Evolutionary conservation across 768 basidiomycete genomes (phyloP).

Genomic region (Leccinum obscurum): DNA sequence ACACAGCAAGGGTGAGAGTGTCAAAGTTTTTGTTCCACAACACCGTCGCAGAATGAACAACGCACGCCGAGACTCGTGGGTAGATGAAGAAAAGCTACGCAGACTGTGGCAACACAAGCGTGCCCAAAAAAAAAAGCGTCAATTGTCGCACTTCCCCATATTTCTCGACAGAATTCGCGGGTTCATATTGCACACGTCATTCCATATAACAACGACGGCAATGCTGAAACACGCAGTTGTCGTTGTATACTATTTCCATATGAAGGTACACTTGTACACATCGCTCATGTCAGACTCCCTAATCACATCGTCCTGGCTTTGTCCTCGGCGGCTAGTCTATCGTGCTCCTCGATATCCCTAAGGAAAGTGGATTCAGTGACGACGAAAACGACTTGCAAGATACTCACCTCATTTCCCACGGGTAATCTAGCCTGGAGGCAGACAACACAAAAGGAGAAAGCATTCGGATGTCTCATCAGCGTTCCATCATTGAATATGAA

Average conservation of each 20-base stretch:
- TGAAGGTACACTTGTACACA: neutral
- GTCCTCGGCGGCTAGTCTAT: conserved; percentile 55
- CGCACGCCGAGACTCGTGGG: neutral
- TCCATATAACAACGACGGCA: neutral
- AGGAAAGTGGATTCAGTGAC: neutral
- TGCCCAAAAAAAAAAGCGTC: conserved; percentile 4
- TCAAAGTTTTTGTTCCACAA: conserved; percentile 10
- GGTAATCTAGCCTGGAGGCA: conserved; percentile 71
- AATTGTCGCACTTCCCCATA: neutral
- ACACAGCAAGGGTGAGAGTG: conserved; percentile 7
- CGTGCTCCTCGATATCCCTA: conserved; percentile 79
- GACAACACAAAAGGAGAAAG: conserved; percentile 5
- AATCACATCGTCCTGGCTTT: conserved; percentile 19
- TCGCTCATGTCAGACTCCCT: neutral
- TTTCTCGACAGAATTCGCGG: conserved; percentile 1
- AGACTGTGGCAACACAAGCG: conserved; percentile 2
- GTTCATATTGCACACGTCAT: neutral
- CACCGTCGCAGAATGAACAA: conserved; percentile 1
- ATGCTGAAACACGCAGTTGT: neutral
- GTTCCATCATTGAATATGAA: neutral
- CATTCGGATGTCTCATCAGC: conserved; percentile 14
- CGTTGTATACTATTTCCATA: conserved; percentile 2
- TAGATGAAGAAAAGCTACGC: neutral
- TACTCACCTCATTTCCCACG: conserved; percentile 76
- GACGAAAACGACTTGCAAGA: neutral